Percentiles rank a stretch among this genome's conserved stretches.
These are phyloP conservation scores for Beauveria sp. DNA, from an alignment of 2,329 filamentous ascomycete species.

Conservation along the genomic window DNA sequence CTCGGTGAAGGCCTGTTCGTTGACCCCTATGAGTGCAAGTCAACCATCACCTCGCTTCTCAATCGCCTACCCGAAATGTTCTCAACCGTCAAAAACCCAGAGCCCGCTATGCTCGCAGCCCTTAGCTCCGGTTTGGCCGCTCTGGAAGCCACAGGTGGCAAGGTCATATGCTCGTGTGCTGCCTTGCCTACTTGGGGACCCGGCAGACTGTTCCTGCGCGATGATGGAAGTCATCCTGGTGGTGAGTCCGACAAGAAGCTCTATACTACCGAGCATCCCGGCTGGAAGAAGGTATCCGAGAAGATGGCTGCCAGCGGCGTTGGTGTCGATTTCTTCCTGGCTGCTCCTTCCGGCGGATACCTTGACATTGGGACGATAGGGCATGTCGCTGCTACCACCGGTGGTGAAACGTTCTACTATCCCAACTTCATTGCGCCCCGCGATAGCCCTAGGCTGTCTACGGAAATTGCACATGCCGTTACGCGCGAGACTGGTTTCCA, in stretches of 20 bases:
- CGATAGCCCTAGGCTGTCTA: conserved; percentile 74
- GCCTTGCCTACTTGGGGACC: conserved; percentile 90
- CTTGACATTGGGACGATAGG: conserved; percentile 89
- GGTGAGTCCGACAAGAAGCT: conserved; percentile 90
- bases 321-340: conserved; percentile 90
- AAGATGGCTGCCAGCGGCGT: conserved; percentile 84
- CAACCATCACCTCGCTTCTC: conserved; percentile 82
- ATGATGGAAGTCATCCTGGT: conserved; percentile 78
- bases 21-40: conserved; percentile 82
- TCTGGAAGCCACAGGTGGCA: conserved; percentile 79
- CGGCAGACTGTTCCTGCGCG: conserved; percentile 74
- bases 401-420: conserved; percentile 93
- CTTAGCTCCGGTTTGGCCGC: conserved; percentile 79
- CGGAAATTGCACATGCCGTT: conserved; percentile 80
- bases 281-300: conserved; percentile 76
- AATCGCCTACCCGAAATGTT: conserved; percentile 79
- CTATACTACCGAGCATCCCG: conserved; percentile 81
- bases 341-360: conserved; percentile 82
- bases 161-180: conserved; percentile 80
- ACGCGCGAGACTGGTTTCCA: conserved; percentile 91
- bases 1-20: conserved; percentile 89
- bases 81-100: conserved; percentile 78
- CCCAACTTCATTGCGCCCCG: conserved; percentile 88
- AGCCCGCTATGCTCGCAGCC: conserved; percentile 78
- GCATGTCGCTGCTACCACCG: conserved; percentile 79